Evolutionary conservation across 345 rosid genomes (phyloP).

Genomic region (Linum usitatissimum): DNA sequence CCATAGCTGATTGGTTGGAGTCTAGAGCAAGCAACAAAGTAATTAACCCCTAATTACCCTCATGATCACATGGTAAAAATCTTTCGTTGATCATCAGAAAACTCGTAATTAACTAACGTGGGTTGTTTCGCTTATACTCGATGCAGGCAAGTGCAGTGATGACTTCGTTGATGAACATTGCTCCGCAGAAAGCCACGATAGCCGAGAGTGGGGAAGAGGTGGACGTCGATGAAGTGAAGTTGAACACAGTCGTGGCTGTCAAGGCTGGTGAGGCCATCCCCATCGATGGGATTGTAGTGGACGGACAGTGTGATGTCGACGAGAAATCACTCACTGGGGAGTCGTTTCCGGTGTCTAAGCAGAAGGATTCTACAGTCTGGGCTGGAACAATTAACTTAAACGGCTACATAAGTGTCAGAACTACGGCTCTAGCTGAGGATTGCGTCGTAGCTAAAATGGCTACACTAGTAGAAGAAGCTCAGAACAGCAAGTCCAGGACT

Average conservation of each 20-base stretch:
- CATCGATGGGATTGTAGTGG: conserved; percentile 79
- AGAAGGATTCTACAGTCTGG: conserved; percentile 57
- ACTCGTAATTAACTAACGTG: not conserved
- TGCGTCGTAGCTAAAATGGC: conserved; percentile 82
- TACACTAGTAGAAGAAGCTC: conserved; percentile 93
- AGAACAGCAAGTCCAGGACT: conserved; percentile 60
- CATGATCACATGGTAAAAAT: no score
- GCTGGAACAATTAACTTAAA: conserved; percentile 88
- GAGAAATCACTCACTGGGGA: conserved; percentile 89
- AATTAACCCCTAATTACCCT: conserved; percentile 15
- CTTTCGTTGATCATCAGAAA: not conserved
- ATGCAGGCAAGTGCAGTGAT: conserved; percentile 75
- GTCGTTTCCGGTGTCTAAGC: conserved; percentile 73
- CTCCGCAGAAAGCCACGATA: conserved; percentile 70
- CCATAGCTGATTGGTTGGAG: conserved; percentile 82
- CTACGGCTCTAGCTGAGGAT: conserved; percentile 74
- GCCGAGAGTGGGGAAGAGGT: conserved; percentile 83
- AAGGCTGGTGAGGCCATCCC: conserved; percentile 85
- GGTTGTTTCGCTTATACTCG: no score
- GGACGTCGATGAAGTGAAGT: conserved; percentile 52
- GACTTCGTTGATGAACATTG: conserved; percentile 70
- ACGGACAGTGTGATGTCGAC: conserved; percentile 81
- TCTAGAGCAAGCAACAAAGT: conserved; percentile 89
- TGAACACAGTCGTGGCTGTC: conserved; percentile 59
- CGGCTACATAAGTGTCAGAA: conserved; percentile 66